phyloP scores from a whole-genome alignment of 2,329 filamentous ascomycete genomes.

The Penicillium palitans region DNA sequence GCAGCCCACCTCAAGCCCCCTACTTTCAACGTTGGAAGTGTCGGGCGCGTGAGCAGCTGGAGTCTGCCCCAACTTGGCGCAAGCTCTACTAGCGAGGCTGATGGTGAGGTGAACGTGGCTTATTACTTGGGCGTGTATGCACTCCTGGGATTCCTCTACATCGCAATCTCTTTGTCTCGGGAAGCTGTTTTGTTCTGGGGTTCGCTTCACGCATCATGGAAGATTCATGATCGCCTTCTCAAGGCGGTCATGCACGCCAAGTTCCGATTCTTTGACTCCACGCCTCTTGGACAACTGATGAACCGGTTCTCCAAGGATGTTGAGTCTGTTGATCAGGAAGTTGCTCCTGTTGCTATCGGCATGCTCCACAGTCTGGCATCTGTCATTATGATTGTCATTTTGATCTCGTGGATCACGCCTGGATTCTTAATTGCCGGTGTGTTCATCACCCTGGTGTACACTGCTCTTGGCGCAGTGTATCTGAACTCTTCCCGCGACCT shows the following conservation, averaged over 20 bases:
- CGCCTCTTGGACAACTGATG: slow-evolving; percentile 92
- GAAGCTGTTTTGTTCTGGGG: slow-evolving; percentile 92
- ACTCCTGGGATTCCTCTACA: slow-evolving; percentile 72
- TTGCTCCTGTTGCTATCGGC: slow-evolving; percentile 84
- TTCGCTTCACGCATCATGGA: slow-evolving; percentile 82
- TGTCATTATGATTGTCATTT: slow-evolving; percentile 78
- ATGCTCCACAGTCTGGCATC: slow-evolving; percentile 66
- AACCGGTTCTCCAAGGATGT: slow-evolving; percentile 98
- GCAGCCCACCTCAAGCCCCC: slow-evolving; percentile 39
- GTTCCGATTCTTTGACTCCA: slow-evolving; percentile 97
- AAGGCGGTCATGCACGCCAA: slow-evolving; percentile 79
- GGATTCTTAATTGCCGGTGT: slow-evolving; percentile 83
- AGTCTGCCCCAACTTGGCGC: slow-evolving; percentile 31
- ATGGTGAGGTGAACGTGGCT: slow-evolving; percentile 66
- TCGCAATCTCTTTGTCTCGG: slow-evolving; percentile 75
- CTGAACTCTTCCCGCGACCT: slow-evolving; percentile 90
- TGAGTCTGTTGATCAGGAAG: slow-evolving; percentile 91
- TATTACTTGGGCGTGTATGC: slow-evolving; percentile 88
- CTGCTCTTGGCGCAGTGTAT: slow-evolving; percentile 82
- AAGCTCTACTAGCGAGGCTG: slow-evolving; percentile 17
- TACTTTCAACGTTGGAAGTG: slow-evolving; percentile 38
- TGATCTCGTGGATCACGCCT: slow-evolving; percentile 88
- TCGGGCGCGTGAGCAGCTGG: slow-evolving; percentile 37
- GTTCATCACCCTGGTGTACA: slow-evolving; percentile 82
- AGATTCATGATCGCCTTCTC: slow-evolving; percentile 78